phyloP scores from a whole-genome alignment of 768 basidiomycete species.

The Xanthoconium purpureum region DNA sequence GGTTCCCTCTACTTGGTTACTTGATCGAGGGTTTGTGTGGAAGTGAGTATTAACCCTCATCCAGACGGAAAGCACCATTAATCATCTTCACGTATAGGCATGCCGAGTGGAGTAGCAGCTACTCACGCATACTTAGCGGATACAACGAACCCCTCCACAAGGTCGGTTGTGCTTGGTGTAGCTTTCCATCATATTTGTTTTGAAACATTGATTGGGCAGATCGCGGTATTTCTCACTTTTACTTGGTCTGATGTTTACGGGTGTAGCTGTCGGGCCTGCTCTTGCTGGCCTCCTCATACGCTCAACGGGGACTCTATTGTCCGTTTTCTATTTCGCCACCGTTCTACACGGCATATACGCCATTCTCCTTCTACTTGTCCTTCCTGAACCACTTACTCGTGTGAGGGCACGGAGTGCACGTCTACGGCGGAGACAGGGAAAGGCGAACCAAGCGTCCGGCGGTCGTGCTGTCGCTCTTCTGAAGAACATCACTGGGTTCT shows the following conservation, averaged over 20 bases:
- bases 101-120: slow-evolving; percentile 47
- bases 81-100: slow-evolving; percentile 37
- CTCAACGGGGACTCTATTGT: slow-evolving; percentile 49
- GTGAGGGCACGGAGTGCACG: slow-evolving; percentile 37
- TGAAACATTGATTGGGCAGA: slow-evolving; percentile 33
- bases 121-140: slow-evolving; percentile 70
- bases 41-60: slow-evolving; percentile 41
- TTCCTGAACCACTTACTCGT: slow-evolving; percentile 76
- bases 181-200: background rate
- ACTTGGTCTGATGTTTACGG: slow-evolving; percentile 66
- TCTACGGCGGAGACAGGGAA: slow-evolving; percentile 12
- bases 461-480: slow-evolving; percentile 17
- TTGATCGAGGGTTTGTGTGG: slow-evolving; percentile 69
- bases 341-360: slow-evolving; percentile 49
- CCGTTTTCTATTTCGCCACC: slow-evolving; percentile 69
- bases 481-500: slow-evolving; percentile 53
- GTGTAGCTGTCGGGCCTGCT: slow-evolving; percentile 76
- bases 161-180: slow-evolving; percentile 38
- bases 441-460: slow-evolving; percentile 1
- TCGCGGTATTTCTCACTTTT: slow-evolving; percentile 63
- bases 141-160: slow-evolving; percentile 49
- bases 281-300: slow-evolving; percentile 66
- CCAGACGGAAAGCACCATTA: background rate
- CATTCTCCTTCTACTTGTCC: slow-evolving; percentile 48
- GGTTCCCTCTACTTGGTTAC: slow-evolving; percentile 68